Conservation (phyloP, 495 filamentous ascomycete genomes). For the Podospora tetraspora region DNA sequence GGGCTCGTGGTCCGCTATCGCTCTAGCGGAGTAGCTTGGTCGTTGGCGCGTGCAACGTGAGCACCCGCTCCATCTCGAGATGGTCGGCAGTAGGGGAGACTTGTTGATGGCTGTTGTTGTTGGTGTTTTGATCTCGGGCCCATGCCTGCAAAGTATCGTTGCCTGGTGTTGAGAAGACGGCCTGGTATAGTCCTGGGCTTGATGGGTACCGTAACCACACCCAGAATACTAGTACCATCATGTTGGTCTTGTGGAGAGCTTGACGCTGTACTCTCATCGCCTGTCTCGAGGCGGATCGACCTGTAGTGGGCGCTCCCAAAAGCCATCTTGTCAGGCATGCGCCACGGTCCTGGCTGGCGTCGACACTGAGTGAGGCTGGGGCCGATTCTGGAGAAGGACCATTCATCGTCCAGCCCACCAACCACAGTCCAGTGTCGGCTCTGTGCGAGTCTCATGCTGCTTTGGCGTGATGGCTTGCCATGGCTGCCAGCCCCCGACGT, state of each 20-base stretch:
- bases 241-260: neutral
- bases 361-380: neutral
- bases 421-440: neutral
- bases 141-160: neutral
- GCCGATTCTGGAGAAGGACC: neutral
- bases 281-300: neutral
- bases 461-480: neutral
- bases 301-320: neutral
- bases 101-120: neutral
- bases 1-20: neutral
- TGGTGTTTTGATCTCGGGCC: neutral
- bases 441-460: neutral
- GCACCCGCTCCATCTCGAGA: neutral
- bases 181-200: neutral
- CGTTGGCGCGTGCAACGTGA: neutral
- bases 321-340: neutral
- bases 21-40: neutral
- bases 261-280: neutral
- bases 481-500: neutral
- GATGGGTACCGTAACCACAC: neutral
- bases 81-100: neutral
- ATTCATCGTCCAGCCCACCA: neutral
- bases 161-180: neutral
- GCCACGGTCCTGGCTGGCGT: neutral
- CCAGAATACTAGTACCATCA: neutral